Evolutionary conservation across 345 rosid species (phyloP), one percentile per base, ranked within the genome.

Genomic region (Salix suchowensis): DNA sequence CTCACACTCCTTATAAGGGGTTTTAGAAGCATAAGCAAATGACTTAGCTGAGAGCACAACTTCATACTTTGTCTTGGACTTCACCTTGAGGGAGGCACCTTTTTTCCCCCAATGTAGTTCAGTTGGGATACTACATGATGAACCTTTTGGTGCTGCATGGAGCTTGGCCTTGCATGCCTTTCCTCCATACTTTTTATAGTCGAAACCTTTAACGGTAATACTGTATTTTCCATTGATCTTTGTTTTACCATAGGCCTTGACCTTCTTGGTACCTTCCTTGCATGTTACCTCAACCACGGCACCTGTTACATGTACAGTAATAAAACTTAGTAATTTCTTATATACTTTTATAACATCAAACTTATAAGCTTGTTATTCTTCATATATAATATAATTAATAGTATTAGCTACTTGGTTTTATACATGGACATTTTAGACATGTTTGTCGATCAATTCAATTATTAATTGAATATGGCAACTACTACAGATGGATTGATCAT

Each of bases 131-230:
- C n/a, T 78, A 55, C 84, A 84, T 0, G 79, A 54, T 48, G 84
- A 80, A 39, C 60, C 30, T 60, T 84, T 48, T 4, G 82, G 80
- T 36, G 86, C 71, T 11, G 40, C 46, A 2, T 81, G 80, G 15
- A 84, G 86, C 77, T 81, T 80, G 24, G 82, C 84, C n/a, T 60
- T 81, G 77, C 86, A 84, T 5, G 82, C 84, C 72, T 72, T 19
- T 65, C 14, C 74, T 55, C 86, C 86, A 44, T 80, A 81, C 39
- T 81, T 78, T 0, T 10, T 30, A 36, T 81, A 84, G 23, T 78
- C 66, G 19, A 78, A 84, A 6, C 74, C 86, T 1, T 81, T 67
- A 18, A 84, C 37, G 0, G 77, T 52, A 36, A 80, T 76, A 23
- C 84, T 81, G 23, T 78, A 84, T 67, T 80, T 80, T 14, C 83